phyloP scores from a whole-genome alignment of 2,329 filamentous ascomycete genomes.

The Elsinoe australis region DNA sequence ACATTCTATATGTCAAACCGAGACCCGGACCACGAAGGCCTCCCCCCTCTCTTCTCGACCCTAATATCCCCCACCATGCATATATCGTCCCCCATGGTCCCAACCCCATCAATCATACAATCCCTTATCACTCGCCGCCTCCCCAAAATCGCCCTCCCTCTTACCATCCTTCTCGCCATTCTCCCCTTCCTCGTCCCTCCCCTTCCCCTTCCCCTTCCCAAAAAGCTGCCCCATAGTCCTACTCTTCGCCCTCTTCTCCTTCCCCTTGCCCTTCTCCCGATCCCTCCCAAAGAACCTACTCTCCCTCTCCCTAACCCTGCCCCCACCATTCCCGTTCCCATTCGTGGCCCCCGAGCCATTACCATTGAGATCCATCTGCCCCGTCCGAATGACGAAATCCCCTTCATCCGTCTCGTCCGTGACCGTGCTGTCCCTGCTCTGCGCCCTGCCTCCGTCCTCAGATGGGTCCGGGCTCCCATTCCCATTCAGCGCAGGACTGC shows the following conservation, averaged over 20 bases:
- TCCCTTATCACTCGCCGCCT: constrained; percentile 31
- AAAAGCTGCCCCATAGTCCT: constrained; percentile 21
- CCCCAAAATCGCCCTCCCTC: constrained; percentile 34
- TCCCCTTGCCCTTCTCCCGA: constrained; percentile 27
- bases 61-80: constrained; percentile 7
- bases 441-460: constrained; percentile 23
- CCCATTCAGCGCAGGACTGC: background rate
- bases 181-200: background rate
- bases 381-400: constrained; percentile 36
- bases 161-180: constrained; percentile 23
- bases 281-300: constrained; percentile 13
- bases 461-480: no score
- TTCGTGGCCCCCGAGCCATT: constrained; percentile 16
- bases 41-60: no score
- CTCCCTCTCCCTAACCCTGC: constrained; percentile 2
- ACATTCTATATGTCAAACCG: background rate
- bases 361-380: constrained; percentile 28
- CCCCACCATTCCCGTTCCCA: background rate
- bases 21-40: background rate
- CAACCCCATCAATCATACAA: constrained; percentile 13
- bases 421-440: constrained; percentile 25
- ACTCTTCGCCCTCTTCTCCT: constrained; percentile 21
- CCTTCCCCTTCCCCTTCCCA: constrained; percentile 5
- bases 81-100: background rate
- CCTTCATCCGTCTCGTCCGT: constrained; percentile 32